Evolutionary conservation across 805 yeast species (phyloP), one percentile per base, ranked within the genome.

Genomic region (Candida arabinofermentans): DNA sequence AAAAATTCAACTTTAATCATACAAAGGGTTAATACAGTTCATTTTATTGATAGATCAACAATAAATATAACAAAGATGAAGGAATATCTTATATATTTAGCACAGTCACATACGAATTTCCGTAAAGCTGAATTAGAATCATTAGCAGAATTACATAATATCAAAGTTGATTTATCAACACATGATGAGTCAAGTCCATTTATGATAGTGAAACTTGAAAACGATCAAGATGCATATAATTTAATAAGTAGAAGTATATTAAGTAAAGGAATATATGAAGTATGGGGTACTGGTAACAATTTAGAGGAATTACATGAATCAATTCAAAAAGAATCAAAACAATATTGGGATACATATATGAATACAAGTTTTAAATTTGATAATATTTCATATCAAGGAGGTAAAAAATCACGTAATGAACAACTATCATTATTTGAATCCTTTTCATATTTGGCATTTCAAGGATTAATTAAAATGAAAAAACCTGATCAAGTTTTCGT

Each of bases 71-170:
- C 4, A 24, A 51, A 44, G 50, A 72, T 72, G 76, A 75, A 72
- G 61, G 71, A 75, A 41, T 93, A 87, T 56, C 60, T 91, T 36
- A 68, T 93, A n/a, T 79, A 83, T 57, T 72, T 93, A 57, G 96
- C 96, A 3, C 96, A 90, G 63, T 75, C 82, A 32, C 89, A 88
- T 57, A 79, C 83, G 38, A 73, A 76, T 44, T 91, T 91, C 63
- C 71, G 98, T 37, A 64, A 65, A 27, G 86, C 96, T 0, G 99
- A 91, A 64, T 65, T 93, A 27, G 88, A 84, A 52, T 83, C 97
- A 0, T 64, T 93, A 34, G 97, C 97, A 0, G 80, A 77, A 26
- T 62, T 85, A 39, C 65, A 75, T 48, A 64, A 65, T 14, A 65
- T 93, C 3, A 40, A 63, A 10, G 67, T 85, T 7, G 90, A 87